Base-by-base conservation (phyloP, 352 stramenopile genomes). In the Pythium folliculosum region DNA sequence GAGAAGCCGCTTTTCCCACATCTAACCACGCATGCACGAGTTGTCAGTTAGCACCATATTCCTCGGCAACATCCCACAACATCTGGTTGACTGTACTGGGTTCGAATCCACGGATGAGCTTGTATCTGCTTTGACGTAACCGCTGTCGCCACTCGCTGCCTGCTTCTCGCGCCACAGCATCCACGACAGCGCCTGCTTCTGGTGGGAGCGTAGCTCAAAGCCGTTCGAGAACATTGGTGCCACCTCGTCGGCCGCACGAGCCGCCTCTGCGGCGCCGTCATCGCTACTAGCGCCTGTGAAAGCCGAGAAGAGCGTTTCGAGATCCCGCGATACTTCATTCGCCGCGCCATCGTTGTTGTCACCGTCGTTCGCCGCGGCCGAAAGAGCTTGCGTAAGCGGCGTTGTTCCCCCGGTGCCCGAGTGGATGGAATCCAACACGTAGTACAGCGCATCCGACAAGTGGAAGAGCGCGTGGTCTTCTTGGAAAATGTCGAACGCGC, bases 121-220 rank as follows among this genome's bases (percentile, higher is more conserved):
- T 14, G 22, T 25, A n/a, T n/a, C 55, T 23, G 13, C 27, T 5
- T 30, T 35, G n/a, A 14, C 5, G 10, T 53, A 22, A 19, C 10
- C 32, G 19, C 5, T 21, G 10, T 13, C 27, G 32, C 7, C 27
- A 27, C 17, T 35, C 23, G 25, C 63, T 21, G 45, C 45, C 32
- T 77, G 82, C 10, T 77, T 82, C 54, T 96, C 90, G 37, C 90
- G 80, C 73, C 85, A 86, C n/a, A 94, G 55, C 90, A 96, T 96
- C 90, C 90, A 97, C 25, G 71, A 71, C 30, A 97, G 67, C 5
- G 88, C 88, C 60, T 93, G 78, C 53, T 91, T 86, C 63, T 97
- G 90, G 51, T 97, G 90, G 2, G 86, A 78, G 38, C 84, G 82
- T 3, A 97, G 71, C 53, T 83, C 72, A 44, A 96, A 88, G 56